Base-by-base conservation (phyloP, 164 flowering plant genomes). In the Macadamia integrifolia region DNA sequence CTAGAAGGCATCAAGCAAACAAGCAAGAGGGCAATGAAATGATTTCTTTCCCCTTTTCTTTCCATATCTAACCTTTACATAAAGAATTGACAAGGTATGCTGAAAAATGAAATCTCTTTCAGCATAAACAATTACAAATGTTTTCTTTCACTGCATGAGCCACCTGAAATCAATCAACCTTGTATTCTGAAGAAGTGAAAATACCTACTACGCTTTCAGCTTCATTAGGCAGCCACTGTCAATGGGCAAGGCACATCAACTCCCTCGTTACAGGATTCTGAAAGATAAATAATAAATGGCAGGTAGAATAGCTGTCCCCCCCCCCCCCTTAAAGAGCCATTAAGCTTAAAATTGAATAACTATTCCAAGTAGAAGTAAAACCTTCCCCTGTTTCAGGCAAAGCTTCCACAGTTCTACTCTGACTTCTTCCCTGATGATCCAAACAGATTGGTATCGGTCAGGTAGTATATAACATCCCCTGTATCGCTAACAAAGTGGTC, bases 401-500 rank as follows among this genome's bases (percentile, higher is more conserved):
- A 14, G 42, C n/a, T 6, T 50, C 52, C 29, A 56, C 60, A 43
- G 7, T 15, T 58, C 62, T 42, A 73, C 23, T 65, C 66, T 15
- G 71, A 67, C 14, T 73, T 70, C 15, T 31, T 52, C 18, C 64
- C 8, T 29, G 74, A 61, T 40, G 80, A 68, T 18, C 67, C 72
- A 11, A 9, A 56, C 28, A 80, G 71, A 23, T 79, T 30, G 29
- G 77, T 77, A 42, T 86, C 89, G 3, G 85, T 78, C 58, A 80
- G 85, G 71, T 86, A 84, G 79, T 73, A 86, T 0, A 86, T 78
- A 48, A 86, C 75, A 61, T 81, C 87, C 8, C 86, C 89, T 1
- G 73, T 63, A 60, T 82, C 86, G 29, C 84, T 80, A 13, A 86
- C 89, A 67, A 64, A 86, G 43, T 84, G 89, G 56, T 84, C 89